A percentile compares a stretch with the other conserved stretches of the same genome.
These are phyloP conservation scores for Quercus ilex DNA, from an alignment of 306 rosid genomes.

Conservation along the genomic window DNA sequence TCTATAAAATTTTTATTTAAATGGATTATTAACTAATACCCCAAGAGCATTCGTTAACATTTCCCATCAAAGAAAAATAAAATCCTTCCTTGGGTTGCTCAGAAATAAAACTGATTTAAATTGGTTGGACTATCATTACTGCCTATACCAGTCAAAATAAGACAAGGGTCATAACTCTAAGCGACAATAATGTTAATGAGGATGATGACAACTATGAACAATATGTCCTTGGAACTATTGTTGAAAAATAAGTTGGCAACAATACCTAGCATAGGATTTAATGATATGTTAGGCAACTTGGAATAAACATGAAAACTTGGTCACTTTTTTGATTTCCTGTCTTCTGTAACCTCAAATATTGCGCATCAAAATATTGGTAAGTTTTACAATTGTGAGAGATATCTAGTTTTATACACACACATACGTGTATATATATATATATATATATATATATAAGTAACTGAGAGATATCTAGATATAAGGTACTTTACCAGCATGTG, in stretches of 20 bases:
- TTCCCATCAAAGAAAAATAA: not conserved
- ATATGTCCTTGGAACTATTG: not conserved
- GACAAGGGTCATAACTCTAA: not conserved
- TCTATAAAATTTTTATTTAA: too few species aligned
- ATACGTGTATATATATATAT: too few species aligned
- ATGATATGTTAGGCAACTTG: not conserved
- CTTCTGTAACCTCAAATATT: too few species aligned
- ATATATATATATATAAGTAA: too few species aligned
- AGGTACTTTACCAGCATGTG: too few species aligned
- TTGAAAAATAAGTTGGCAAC: not conserved
- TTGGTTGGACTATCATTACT: not conserved
- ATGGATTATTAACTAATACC: too few species aligned
- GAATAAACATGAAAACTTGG: not conserved
- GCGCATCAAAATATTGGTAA: too few species aligned
- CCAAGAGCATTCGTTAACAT: too few species aligned
- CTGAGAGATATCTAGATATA: too few species aligned
- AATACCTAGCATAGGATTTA: not conserved
- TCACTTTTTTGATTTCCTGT: not conserved
- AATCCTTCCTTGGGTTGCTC: not conserved
- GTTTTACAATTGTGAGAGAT: too few species aligned
- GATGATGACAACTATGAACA: not conserved
- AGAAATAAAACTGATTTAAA: not conserved
- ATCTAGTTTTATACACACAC: too few species aligned
- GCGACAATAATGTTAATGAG: not conserved
- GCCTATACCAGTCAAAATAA: not conserved